A percentile compares a stretch with the other conserved stretches of the same genome.
Evolutionary conservation across 345 rosid genomes (phyloP).

Genomic region (Firmiana major): DNA sequence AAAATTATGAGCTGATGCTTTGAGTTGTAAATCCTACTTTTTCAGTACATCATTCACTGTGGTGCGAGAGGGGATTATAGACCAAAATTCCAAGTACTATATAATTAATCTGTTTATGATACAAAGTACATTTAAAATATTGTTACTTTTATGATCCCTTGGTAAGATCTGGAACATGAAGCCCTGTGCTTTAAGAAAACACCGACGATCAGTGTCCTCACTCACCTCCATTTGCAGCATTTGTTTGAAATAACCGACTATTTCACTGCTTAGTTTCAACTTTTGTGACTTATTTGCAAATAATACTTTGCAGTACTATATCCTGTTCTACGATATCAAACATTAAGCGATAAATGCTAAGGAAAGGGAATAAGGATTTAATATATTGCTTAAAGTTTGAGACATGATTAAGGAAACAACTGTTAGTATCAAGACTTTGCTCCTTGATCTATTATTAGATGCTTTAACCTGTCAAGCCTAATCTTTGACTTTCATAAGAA

Average conservation of each 20-base stretch:
- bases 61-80: neutral
- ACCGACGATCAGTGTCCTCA: neutral
- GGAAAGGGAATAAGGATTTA: neutral
- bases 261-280: neutral
- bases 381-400: neutral
- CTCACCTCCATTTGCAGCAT: neutral
- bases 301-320: neutral
- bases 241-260: neutral
- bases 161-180: slow-evolving; percentile 3
- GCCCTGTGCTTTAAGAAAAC: neutral
- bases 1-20: neutral
- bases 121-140: neutral
- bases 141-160: neutral
- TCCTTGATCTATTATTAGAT: neutral
- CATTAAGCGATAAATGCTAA: neutral
- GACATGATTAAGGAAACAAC: neutral
- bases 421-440: neutral
- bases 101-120: neutral
- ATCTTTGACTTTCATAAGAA: neutral
- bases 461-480: neutral
- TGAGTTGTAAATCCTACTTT: neutral
- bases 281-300: neutral
- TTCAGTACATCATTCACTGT: neutral
- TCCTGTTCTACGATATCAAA: neutral
- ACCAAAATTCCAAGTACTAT: neutral